Percentiles rank a stretch among this genome's conserved stretches.
Conservation (phyloP, 225 moss, liverwort and hornwort genomes). For the Thuidium tamariscinum region DNA sequence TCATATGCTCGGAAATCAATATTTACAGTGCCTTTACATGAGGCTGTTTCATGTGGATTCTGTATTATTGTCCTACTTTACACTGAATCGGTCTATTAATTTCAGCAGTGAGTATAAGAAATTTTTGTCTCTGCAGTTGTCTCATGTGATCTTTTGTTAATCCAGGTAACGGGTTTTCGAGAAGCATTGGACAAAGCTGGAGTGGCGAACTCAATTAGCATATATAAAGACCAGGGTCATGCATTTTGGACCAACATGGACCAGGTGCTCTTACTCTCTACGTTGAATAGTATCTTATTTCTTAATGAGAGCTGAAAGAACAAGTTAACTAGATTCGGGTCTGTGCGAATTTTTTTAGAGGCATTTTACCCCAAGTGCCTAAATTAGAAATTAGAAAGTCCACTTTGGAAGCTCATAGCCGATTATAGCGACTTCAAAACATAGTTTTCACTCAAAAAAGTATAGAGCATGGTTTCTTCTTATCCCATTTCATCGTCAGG, state of each 20-base stretch:
- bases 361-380: not conserved
- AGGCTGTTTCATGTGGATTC: not conserved
- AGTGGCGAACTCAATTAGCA: constrained; percentile 24
- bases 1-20: not conserved
- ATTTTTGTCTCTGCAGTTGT: not conserved
- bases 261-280: constrained; percentile 3
- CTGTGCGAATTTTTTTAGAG: not conserved
- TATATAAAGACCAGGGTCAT: constrained; percentile 30
- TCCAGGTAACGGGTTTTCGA: constrained; percentile 12
- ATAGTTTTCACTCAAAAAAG: not conserved
- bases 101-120: not conserved
- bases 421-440: not conserved
- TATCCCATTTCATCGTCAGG: not conserved
- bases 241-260: constrained; percentile 45
- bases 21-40: not conserved
- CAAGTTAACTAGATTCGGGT: not conserved
- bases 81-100: not conserved
- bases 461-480: not conserved
- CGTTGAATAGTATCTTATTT: not conserved
- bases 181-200: constrained; percentile 36
- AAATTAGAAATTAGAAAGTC: not conserved
- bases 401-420: not conserved
- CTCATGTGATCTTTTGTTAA: not conserved
- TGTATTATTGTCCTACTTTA: not conserved
- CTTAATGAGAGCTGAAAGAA: not conserved